Evolutionary conservation across 805 yeast genomes (phyloP).

Genomic region (Blastobotrys robertii): DNA sequence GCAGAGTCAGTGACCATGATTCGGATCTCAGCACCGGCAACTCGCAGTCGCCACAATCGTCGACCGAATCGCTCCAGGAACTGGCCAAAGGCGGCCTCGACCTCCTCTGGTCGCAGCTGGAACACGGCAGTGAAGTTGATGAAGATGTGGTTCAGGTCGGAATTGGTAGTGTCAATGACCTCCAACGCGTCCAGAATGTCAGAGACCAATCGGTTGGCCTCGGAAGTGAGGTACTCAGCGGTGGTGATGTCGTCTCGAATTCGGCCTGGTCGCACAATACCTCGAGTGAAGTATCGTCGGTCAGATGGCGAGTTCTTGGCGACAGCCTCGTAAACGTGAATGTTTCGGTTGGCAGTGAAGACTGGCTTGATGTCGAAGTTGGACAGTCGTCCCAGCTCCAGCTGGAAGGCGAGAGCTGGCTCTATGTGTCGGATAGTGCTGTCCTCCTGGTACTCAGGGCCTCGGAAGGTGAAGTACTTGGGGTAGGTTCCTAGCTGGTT

Average conservation of each 20-base stretch:
- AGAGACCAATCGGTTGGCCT: conserved; percentile 91
- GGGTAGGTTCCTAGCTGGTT: conserved; percentile 81
- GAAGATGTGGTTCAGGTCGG: conserved; percentile 94
- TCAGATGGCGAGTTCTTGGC: conserved; percentile 92
- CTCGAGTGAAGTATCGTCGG: conserved; percentile 93
- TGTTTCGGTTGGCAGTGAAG: conserved; percentile 92
- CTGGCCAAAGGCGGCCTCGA: conserved; percentile 95
- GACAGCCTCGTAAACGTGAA: conserved; percentile 93
- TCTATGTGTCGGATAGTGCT: conserved; percentile 94
- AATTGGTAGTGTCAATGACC: conserved; percentile 85
- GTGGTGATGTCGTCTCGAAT: conserved; percentile 88
- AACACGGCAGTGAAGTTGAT: conserved; percentile 95
- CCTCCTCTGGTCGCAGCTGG: conserved; percentile 90
- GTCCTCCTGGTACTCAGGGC: conserved; percentile 78
- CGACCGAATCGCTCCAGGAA: conserved; percentile 96
- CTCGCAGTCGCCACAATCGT: conserved; percentile 91
- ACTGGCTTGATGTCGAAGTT: conserved; percentile 93
- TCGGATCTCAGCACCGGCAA: conserved; percentile 95
- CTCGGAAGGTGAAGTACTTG: conserved; percentile 89
- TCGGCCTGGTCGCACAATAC: conserved; percentile 92
- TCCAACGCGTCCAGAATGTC: conserved; percentile 93
- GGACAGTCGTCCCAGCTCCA: conserved; percentile 87
- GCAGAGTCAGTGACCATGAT: conserved; percentile 90
- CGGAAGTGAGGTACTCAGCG: conserved; percentile 89
- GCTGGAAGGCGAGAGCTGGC: conserved; percentile 96